These are phyloP conservation scores for Coniochaeta ligniaria DNA, from an alignment of 2,329 filamentous ascomycete species.

Conservation along the genomic window DNA sequence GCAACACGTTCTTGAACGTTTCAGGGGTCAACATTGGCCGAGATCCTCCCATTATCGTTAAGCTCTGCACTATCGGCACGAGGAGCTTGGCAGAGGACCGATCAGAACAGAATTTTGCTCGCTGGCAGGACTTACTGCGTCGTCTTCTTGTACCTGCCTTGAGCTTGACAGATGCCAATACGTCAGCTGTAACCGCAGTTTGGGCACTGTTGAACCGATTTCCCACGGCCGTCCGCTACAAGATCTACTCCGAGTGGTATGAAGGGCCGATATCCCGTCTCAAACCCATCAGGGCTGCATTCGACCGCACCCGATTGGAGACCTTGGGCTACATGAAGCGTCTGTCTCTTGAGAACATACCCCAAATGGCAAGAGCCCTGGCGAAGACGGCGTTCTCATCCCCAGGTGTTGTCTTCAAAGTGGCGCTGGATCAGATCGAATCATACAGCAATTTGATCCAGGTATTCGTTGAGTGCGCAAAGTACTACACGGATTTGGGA, in stretches of 20 bases:
- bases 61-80: conserved; percentile 77
- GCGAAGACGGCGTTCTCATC: conserved; percentile 90
- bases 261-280: conserved; percentile 68
- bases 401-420: conserved; percentile 84
- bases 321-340: conserved; percentile 84
- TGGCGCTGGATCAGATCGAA: conserved; percentile 85
- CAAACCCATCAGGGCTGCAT: conserved; percentile 71
- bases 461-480: conserved; percentile 86
- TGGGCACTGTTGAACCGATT: conserved; percentile 78
- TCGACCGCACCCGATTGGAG: conserved; percentile 68
- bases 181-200: conserved; percentile 76
- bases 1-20: conserved; percentile 74
- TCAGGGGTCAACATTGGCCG: conserved; percentile 86
- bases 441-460: conserved; percentile 93
- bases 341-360: conserved; percentile 79
- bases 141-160: conserved; percentile 81
- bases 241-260: conserved; percentile 92
- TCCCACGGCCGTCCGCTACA: conserved; percentile 69
- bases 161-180: conserved; percentile 78
- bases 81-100: conserved; percentile 64
- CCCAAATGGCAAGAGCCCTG: conserved; percentile 77
- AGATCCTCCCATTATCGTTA: conserved; percentile 70
- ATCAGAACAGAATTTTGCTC: conserved; percentile 61
- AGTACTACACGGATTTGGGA: conserved; percentile 86
- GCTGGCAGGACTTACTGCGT: conserved; percentile 81